These are phyloP conservation scores for Metschnikowia arizonensis DNA, from an alignment of 805 yeast species.

Conservation along the genomic window DNA sequence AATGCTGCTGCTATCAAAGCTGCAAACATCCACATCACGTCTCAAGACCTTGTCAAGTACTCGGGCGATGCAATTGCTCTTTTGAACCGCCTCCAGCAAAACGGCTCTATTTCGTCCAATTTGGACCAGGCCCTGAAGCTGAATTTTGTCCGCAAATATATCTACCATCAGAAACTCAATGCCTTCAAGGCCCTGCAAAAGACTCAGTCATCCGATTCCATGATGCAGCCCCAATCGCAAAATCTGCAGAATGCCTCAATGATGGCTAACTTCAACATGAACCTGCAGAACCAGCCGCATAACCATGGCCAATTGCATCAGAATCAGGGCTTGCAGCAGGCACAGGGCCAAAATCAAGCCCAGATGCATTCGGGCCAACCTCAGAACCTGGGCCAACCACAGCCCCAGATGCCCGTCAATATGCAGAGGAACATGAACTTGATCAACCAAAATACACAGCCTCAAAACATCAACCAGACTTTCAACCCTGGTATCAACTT, in stretches of 20 bases:
- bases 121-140: constrained; percentile 38
- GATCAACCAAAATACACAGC: constrained; percentile 3
- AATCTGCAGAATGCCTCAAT: not conserved
- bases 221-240: constrained; percentile 3
- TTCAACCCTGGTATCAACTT: constrained; percentile 1
- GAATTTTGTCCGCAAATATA: constrained; percentile 35
- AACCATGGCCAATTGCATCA: constrained; percentile 2
- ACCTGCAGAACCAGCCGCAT: not conserved
- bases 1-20: constrained; percentile 7
- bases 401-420: constrained; percentile 1
- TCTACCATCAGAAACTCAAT: constrained; percentile 35
- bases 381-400: not conserved
- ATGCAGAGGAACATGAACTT: constrained; percentile 5
- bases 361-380: not conserved
- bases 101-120: constrained; percentile 30
- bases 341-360: not conserved
- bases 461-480: constrained; percentile 1
- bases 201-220: constrained; percentile 15
- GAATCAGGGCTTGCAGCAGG: not conserved
- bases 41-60: constrained; percentile 37
- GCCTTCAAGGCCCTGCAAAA: constrained; percentile 27
- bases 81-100: constrained; percentile 33
- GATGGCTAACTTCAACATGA: not conserved
- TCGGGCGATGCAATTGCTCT: constrained; percentile 39
- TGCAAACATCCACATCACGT: constrained; percentile 15